Base-by-base conservation (phyloP, 1,284 basidiomycete genomes). In the Phlebopus sp. region DNA sequence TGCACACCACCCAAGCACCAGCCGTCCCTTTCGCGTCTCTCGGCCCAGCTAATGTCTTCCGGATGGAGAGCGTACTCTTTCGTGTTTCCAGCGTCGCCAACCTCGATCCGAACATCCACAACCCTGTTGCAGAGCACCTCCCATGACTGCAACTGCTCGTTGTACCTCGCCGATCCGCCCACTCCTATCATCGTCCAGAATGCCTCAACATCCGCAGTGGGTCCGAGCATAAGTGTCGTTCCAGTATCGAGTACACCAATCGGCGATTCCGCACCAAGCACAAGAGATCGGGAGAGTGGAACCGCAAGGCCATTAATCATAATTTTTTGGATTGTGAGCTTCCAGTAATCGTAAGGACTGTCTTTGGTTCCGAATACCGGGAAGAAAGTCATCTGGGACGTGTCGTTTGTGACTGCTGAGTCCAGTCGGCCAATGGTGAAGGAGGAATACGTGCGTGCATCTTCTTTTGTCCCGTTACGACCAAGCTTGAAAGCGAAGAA, bases 1-100 rank as follows among this genome's bases (percentile, higher is more conserved):
- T 83, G 81, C 21, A 83, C 63, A 30, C 81, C 81, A 17, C 78
- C 79, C 55, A 74, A 65, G 62, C 81, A 82, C 79, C 78, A 82
- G 4, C 68, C 74, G 29, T 69, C 69, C 13, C 58, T 59, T 27
- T 59, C 57, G 27, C 59, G 63, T 29, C 69, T 71, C 46, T 71
- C 70, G 30, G 64, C 64, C 79, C 78, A 81, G 51, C 68, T 76
- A 47, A 81, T 57, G 56, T 83, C 81, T 42, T 66, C 67, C 18
- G 79, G 80, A 55, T 82, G 72, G 21, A 82, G 55, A 0, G 68
- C 51, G 48, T 76, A 79, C 56, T 77, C 74, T 42, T 57, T 59
- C 38, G 62, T 54, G 25, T 48, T 55, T 9, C 60, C 59, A 3
- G 59, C 69, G 27, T 73, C 65, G 37, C 79, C 79, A 10, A 82